Conservation (phyloP, 352 stramenopile species). For the Phytophthora rubi region DNA sequence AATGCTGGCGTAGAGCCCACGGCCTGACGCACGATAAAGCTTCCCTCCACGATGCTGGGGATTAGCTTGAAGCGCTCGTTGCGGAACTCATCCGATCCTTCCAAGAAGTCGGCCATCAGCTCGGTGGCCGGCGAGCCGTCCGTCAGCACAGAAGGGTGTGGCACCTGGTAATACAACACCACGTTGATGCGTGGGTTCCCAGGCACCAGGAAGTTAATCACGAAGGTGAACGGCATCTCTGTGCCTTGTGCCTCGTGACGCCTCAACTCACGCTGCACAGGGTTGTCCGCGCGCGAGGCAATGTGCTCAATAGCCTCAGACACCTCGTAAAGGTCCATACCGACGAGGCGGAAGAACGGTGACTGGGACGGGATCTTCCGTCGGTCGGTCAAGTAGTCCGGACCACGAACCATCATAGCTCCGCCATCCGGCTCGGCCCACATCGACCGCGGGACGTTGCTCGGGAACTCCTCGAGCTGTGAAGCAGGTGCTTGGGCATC, state of each 20-base stretch:
- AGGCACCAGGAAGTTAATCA: conserved; percentile 81
- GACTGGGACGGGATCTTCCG: conserved; percentile 78
- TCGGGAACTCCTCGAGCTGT: conserved; percentile 53
- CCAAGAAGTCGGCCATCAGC: conserved; percentile 77
- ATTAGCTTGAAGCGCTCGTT: conserved; percentile 88
- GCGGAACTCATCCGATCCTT: conserved; percentile 77
- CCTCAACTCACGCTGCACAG: conserved; percentile 65
- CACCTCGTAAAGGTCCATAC: conserved; percentile 70
- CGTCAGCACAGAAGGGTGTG: conserved; percentile 53
- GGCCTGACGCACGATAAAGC: conserved; percentile 81
- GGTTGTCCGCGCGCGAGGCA: conserved; percentile 59
- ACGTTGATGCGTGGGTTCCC: conserved; percentile 65
- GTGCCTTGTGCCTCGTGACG: conserved; percentile 64
- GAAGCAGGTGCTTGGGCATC: conserved; percentile 29
- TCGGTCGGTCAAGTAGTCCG: conserved; percentile 71
- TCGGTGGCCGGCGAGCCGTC: conserved; percentile 71
- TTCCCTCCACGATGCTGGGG: conserved; percentile 80
- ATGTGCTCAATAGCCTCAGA: conserved; percentile 67
- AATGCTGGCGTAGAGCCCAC: conserved; percentile 76
- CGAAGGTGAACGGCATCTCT: conserved; percentile 81
- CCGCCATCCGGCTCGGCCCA: conserved; percentile 69
- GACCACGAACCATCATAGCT: conserved; percentile 75
- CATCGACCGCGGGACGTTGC: conserved; percentile 68
- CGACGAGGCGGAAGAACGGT: conserved; percentile 70
- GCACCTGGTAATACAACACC: conserved; percentile 77